These are phyloP conservation scores for Corniculantispora saksenae DNA, from an alignment of 2,329 filamentous ascomycete genomes.

Conservation along the genomic window DNA sequence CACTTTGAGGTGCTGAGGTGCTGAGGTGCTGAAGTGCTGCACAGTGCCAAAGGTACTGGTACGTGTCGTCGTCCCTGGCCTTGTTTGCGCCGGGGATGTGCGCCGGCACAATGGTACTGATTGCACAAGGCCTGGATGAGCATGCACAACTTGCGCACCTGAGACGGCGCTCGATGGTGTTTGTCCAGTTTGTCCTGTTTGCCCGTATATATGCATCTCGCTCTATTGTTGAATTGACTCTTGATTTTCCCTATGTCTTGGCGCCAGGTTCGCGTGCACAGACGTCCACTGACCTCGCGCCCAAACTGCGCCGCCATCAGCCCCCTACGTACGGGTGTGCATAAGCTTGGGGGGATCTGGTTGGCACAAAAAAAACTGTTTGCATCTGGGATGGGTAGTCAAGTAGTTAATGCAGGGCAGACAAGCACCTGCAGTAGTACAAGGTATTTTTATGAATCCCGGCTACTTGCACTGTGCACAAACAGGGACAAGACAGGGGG, in stretches of 20 bases:
- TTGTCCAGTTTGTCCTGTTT: too few relatives aligned
- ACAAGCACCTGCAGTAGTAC: background rate
- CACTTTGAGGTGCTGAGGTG: background rate
- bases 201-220: too few relatives aligned
- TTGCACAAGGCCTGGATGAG: background rate
- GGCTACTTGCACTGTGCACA: background rate
- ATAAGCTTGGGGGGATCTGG: background rate
- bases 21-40: too few relatives aligned
- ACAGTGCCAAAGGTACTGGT: too few relatives aligned
- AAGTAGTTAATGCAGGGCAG: background rate
- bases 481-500: background rate
- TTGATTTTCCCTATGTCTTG: background rate
- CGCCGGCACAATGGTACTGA: background rate
- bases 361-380: background rate
- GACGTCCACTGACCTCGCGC: background rate
- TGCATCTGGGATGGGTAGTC: background rate
- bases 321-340: background rate
- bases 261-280: constrained; percentile 10
- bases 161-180: too few relatives aligned
- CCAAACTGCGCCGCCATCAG: background rate
- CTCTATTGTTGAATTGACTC: background rate
- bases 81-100: background rate
- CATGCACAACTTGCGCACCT: background rate
- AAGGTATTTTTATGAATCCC: background rate
- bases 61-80: too few relatives aligned